Conservation (phyloP, 768 basidiomycete genomes). For the Suillus ampliporus region DNA sequence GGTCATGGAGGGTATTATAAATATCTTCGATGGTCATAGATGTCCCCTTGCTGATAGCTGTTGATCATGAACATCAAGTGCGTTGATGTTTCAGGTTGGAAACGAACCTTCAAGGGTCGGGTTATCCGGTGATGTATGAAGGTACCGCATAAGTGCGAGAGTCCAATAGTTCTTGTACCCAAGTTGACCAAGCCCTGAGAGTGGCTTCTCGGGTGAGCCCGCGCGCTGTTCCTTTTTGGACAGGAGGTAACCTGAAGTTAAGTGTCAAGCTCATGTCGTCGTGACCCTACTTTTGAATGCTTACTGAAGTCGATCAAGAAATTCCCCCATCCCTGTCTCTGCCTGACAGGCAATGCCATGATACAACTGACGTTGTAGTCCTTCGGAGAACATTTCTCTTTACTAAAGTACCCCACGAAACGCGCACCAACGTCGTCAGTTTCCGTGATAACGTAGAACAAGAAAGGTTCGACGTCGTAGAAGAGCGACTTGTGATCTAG, state of each 20-base stretch:
- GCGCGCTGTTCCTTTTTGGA: conserved; percentile 92
- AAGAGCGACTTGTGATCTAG: conserved; percentile 98
- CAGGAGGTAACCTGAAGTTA: conserved; percentile 81
- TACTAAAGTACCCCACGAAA: conserved; percentile 98
- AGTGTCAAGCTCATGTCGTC: neutral
- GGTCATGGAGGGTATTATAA: conserved; percentile 70
- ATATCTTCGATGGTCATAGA: conserved; percentile 93
- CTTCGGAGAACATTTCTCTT: conserved; percentile 96
- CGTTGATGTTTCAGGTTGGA: conserved; percentile 19
- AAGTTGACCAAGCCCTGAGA: conserved; percentile 89
- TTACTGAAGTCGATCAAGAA: conserved; percentile 96
- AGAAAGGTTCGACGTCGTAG: conserved; percentile 98
- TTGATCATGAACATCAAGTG: conserved; percentile 23
- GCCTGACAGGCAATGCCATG: conserved; percentile 96
- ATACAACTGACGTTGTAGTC: conserved; percentile 99
- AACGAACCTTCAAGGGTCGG: conserved; percentile 77
- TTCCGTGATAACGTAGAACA: conserved; percentile 98
- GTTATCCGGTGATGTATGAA: conserved; percentile 61
- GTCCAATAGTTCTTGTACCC: conserved; percentile 98
- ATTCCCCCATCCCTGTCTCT: conserved; percentile 96
- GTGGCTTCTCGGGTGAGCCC: conserved; percentile 95
- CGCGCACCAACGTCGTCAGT: conserved; percentile 87
- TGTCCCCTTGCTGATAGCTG: conserved; percentile 85
- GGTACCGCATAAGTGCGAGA: conserved; percentile 81
- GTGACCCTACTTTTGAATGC: conserved; percentile 14